These are phyloP conservation scores for Trifolium dubium DNA, from an alignment of 306 rosid species.

Conservation along the genomic window DNA sequence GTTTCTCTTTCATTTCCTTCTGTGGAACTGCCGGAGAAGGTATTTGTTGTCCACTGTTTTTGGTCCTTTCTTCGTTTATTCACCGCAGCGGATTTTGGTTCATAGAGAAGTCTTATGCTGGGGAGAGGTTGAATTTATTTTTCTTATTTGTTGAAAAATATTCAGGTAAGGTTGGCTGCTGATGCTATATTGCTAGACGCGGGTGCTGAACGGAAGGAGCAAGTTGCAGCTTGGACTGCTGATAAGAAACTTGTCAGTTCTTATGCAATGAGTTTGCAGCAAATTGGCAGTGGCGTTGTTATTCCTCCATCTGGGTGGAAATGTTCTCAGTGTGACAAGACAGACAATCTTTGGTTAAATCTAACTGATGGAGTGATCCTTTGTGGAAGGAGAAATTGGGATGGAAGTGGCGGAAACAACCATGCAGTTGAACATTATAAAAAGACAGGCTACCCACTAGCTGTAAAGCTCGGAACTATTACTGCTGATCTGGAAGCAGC, in stretches of 20 bases:
- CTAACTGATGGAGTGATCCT: slow-evolving; percentile 86
- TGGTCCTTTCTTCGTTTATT: slow-evolving; percentile 11
- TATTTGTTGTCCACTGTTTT: slow-evolving; percentile 34
- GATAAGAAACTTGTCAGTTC: slow-evolving; percentile 68
- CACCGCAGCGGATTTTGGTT: neutral
- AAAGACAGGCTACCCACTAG: slow-evolving; percentile 85
- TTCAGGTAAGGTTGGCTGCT: slow-evolving; percentile 92
- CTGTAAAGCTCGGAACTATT: slow-evolving; percentile 95
- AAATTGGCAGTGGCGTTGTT: slow-evolving; percentile 77
- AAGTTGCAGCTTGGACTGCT: slow-evolving; percentile 92
- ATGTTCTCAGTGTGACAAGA: slow-evolving; percentile 87
- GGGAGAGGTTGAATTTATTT: slow-evolving; percentile 24
- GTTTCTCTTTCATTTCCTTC: slow-evolving; percentile 90
- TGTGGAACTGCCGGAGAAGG: slow-evolving; percentile 98
- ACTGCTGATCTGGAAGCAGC: slow-evolving; percentile 97
- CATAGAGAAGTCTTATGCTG: neutral
- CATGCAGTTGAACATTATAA: slow-evolving; percentile 88
- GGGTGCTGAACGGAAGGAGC: slow-evolving; percentile 90
- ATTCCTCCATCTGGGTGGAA: slow-evolving; percentile 94
- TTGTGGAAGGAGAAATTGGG: slow-evolving; percentile 97
- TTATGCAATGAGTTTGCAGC: slow-evolving; percentile 75
- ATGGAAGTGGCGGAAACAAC: slow-evolving; percentile 94
- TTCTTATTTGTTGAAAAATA: slow-evolving; percentile 27
- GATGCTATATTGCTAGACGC: slow-evolving; percentile 79
- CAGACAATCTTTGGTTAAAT: slow-evolving; percentile 93